These are phyloP conservation scores for Rhizopus sp. DNA, from an alignment of 371 early-diverging fungal species.

Conservation along the genomic window DNA sequence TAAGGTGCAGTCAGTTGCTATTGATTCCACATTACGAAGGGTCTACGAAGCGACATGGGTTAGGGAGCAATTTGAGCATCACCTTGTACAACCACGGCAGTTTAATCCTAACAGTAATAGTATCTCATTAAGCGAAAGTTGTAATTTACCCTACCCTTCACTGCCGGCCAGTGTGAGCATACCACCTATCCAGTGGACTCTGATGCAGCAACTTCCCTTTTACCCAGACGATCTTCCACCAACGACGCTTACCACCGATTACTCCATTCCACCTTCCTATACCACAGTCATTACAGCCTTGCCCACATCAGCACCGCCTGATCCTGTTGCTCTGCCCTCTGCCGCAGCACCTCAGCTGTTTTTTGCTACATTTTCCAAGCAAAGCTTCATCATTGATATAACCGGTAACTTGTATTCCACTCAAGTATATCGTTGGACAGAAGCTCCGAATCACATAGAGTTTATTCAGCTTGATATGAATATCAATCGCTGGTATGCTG, in stretches of 20 bases:
- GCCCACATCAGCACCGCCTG: slow-evolving; percentile 25
- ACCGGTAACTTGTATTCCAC: slow-evolving; percentile 42
- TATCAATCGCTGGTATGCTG: slow-evolving; percentile 33
- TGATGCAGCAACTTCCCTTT: slow-evolving; percentile 46
- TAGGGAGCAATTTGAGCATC: slow-evolving; percentile 30
- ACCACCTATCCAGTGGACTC: slow-evolving; percentile 44
- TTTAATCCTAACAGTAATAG: background rate
- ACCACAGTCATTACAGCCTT: slow-evolving; percentile 36
- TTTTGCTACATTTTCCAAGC: slow-evolving; percentile 44
- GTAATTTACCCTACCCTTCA: slow-evolving; percentile 7
- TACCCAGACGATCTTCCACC: slow-evolving; percentile 43
- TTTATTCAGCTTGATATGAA: slow-evolving; percentile 25
- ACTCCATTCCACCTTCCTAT: slow-evolving; percentile 46
- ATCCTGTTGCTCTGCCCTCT: slow-evolving; percentile 45
- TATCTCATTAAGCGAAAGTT: slow-evolving; percentile 2
- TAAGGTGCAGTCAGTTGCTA: slow-evolving; percentile 36
- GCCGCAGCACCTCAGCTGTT: slow-evolving; percentile 45
- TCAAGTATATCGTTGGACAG: slow-evolving; percentile 39
- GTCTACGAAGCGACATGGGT: slow-evolving; percentile 31
- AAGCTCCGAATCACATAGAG: slow-evolving; percentile 41
- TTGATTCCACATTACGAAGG: slow-evolving; percentile 31
- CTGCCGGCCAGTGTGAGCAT: slow-evolving; percentile 22
- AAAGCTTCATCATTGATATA: slow-evolving; percentile 47
- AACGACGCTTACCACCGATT: slow-evolving; percentile 38
- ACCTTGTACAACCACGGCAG: slow-evolving; percentile 8